Evolutionary conservation across 306 rosid genomes (phyloP), one percentile per base, ranked within the genome.

Genomic region (Purshia tridentata): DNA sequence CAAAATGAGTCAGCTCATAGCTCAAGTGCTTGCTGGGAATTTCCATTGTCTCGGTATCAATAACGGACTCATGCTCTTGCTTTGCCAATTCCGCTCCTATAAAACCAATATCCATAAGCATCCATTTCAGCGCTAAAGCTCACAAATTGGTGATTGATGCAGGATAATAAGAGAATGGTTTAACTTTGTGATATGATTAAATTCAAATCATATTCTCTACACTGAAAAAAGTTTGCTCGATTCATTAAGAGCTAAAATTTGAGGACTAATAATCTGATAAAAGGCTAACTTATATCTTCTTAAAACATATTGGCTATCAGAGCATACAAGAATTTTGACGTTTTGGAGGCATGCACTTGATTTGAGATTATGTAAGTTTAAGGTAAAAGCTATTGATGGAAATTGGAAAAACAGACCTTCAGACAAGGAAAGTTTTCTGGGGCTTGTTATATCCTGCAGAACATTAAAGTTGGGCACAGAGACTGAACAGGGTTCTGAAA

Each of bases 401-500:
- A 9, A 63, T 20, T 14, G 29, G 44, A 6, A 53, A 65, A 42
- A 5, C 77, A 69, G 14, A 80, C 83, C 82, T 91, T 83, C 56
- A 58, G 71, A 75, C 0, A 9, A 29, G 35, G 65, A 22, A 55
- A 19, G 3, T 37, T 57, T 23, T 57, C 6, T 39, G 0, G 14
- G 46, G 46, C 23, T 39, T 11, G 48, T 37, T 7, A 40, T 61
- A 16, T 39, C 23, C 9, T 61, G 66, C 16, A n/a, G 49, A n/a
- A 19, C 45, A 6, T 16, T 23, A 14, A 78, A 76, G n/a, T 76
- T 84, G 67, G 86, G 67, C n/a, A 80, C 68, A 64, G 77, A 67
- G 70, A 53, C 61, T 8, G 86, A 76, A 74, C 69, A 75, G 46
- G 55, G 52, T 47, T 85, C 87, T 39, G 56, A 77, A 29, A 6